These are phyloP conservation scores for Mortierella sp. DNA, from an alignment of 371 early-diverging fungal genomes.

Conservation along the genomic window DNA sequence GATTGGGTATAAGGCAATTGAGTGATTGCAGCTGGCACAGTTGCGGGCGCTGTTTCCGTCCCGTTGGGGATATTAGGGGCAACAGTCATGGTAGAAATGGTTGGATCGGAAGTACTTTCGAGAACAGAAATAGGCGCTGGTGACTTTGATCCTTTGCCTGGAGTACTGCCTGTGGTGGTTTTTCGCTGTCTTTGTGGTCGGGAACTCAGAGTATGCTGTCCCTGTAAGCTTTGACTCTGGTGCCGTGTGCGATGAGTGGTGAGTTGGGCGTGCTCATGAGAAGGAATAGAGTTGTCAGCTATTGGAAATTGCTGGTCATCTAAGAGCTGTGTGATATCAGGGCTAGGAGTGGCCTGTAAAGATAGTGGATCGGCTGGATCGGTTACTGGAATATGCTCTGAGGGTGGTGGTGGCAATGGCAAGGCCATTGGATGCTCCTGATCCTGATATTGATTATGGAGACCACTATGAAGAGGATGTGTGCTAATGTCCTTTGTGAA, in stretches of 20 bases:
- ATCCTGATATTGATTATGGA: slow-evolving; percentile 3
- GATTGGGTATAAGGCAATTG: slow-evolving; percentile 17
- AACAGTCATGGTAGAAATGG: not conserved
- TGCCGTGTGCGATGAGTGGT: slow-evolving; percentile 11
- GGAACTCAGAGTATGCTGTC: slow-evolving; percentile 6
- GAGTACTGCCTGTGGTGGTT: slow-evolving; percentile 3
- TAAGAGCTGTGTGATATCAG: slow-evolving; percentile 32
- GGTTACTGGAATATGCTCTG: slow-evolving; percentile 1
- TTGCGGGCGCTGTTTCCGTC: not conserved
- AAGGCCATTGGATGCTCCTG: slow-evolving; percentile 3
- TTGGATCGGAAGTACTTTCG: not conserved
- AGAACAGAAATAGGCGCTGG: not conserved
- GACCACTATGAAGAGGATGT: slow-evolving; percentile 6
- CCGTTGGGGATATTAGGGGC: not conserved
- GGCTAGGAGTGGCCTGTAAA: not conserved
- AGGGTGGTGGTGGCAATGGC: slow-evolving; percentile 8
- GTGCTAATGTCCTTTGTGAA: slow-evolving; percentile 3
- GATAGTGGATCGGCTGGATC: slow-evolving; percentile 3
- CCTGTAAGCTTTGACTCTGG: slow-evolving; percentile 19
- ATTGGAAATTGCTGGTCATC: slow-evolving; percentile 41
- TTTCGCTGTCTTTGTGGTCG: slow-evolving; percentile 21
- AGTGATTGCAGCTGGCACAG: not conserved
- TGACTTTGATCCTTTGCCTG: slow-evolving; percentile 1
- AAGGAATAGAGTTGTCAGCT: slow-evolving; percentile 34
- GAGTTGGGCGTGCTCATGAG: slow-evolving; percentile 18